Evolutionary conservation across 768 basidiomycete species (phyloP), one percentile per base, ranked within the genome.

Genomic region (Agaricus subrufescens): DNA sequence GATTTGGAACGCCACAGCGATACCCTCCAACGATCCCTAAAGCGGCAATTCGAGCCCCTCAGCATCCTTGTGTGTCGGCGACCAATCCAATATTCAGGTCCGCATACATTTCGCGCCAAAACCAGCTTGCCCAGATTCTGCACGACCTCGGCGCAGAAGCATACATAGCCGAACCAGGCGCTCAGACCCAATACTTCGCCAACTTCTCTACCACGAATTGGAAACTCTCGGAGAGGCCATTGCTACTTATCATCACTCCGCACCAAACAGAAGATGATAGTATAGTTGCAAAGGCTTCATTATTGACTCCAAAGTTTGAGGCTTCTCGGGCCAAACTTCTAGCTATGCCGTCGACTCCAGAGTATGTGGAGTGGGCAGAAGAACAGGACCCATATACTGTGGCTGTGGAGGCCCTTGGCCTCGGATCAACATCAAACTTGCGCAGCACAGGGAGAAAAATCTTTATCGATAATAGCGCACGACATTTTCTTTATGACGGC

Each of bases 251-350:
- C 54, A 62, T 94, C 43, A 75, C 79, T 7, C 81, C 87, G 37
- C 46, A 47, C 19, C 26, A 38, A 39, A 50, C 38, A 46, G 47
- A 15, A 25, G 42, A 47, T 26, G 59, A 63, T 3, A 56, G 65
- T 2, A 63, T 78, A 19, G 60, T 63, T 37, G 71, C 80, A 25
- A 75, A 75, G 19, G 62, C 93, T 37, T 76, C 77, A 1, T 65
- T 94, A 52, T 69, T 96, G 45, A 89, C 91, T 4, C 91, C 92
- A 0, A 73, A 76, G 58, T 94, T 94, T 59, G 91, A 95, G 67
- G 77, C 78, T 10, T 78, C 83, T 0, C 81, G 91, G 34, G 91
- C 91, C 0, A 82, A 75, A 61, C 63, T 78, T 29, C 75, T 92
- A 14, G 66, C 71, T 3, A 65, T 94, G 23, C 83, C 86, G 1